These are phyloP conservation scores for Stephania japonica DNA, from an alignment of 164 flowering plant species.

Conservation along the genomic window DNA sequence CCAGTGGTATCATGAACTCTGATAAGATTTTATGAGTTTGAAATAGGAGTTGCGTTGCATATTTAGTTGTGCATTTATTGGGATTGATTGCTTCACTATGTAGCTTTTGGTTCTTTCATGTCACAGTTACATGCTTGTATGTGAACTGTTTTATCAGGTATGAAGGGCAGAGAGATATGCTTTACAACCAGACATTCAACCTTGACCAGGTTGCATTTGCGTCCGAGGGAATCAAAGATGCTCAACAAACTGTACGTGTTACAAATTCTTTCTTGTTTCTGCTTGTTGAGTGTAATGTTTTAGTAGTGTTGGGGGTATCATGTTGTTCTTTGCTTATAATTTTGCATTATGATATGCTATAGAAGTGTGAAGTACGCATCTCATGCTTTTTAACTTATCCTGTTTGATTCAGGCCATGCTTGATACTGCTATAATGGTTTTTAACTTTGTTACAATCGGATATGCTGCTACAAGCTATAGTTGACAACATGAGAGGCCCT, in stretches of 20 bases:
- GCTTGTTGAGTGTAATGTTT: neutral
- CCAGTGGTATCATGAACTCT: neutral
- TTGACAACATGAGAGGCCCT: neutral
- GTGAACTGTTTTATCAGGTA: constrained; percentile 48
- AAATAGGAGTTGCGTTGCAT: neutral
- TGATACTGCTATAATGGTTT: neutral
- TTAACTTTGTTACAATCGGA: neutral
- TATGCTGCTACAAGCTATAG: neutral
- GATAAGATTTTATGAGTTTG: neutral
- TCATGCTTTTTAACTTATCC: neutral
- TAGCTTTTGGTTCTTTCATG: neutral
- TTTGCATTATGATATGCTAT: neutral
- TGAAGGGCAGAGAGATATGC: constrained; percentile 97
- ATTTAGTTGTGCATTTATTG: neutral
- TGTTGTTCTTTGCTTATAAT: neutral
- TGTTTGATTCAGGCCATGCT: neutral
- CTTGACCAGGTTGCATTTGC: constrained; percentile 98
- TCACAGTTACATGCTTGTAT: neutral
- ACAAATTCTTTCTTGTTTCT: neutral
- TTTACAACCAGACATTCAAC: constrained; percentile 95
- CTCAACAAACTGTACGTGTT: constrained; percentile 85
- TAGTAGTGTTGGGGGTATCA: neutral
- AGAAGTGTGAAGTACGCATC: neutral
- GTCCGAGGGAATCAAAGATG: constrained; percentile 93
- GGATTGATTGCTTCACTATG: neutral